Base-by-base conservation (phyloP, 2,329 filamentous ascomycete genomes). In the Fonsecaea multimorphosa region DNA sequence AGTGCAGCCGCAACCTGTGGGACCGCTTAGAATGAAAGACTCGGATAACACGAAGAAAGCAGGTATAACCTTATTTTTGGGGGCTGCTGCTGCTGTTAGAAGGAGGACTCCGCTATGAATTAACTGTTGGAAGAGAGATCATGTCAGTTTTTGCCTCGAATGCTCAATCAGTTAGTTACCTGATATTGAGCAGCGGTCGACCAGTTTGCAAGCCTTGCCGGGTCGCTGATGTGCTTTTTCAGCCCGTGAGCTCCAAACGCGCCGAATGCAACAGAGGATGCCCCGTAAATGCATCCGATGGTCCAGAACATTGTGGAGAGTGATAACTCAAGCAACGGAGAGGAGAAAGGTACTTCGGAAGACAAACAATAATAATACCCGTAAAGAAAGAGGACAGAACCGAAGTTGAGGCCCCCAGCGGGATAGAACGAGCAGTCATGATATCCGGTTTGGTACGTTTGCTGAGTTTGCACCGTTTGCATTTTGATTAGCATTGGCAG, bases 191-290 rank as follows among this genome's bases (percentile, higher is more conserved):
- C 87, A 1, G 87, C 88, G 0, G 87, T 90, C 11, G 77, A 76
- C 84, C 86, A 90, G 74, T 82, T 89, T 5, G 85, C 83, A 46
- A 90, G 75, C 66, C 82, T 82, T 12, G 80, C 76, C 2, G 87
- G 87, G 70, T 89, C 87, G 9, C 82, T 73, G 73, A 89, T 86
- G 69, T 80, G 79, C 65, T 83, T 83, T 78, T 89, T 89, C 46
- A 90, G 79, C 11, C 87, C 87, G 74, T 91, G 88, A 12, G 87
- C 87, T 38, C 88, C 88, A 76, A 90, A 91, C 0, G 88, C 88
- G 34, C 88, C 88, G 62, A 89, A 75, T 14, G 80, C 80, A 56
- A 90, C 87, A 73, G 84, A 83, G 3, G 83, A 78, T 9, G 87
- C 88, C 76, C 87, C 88, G 73, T 84, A 87, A 59, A 89, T 74